phyloP scores from a whole-genome alignment of 495 filamentous ascomycete species.

The Pseudotulostoma volvatum region DNA sequence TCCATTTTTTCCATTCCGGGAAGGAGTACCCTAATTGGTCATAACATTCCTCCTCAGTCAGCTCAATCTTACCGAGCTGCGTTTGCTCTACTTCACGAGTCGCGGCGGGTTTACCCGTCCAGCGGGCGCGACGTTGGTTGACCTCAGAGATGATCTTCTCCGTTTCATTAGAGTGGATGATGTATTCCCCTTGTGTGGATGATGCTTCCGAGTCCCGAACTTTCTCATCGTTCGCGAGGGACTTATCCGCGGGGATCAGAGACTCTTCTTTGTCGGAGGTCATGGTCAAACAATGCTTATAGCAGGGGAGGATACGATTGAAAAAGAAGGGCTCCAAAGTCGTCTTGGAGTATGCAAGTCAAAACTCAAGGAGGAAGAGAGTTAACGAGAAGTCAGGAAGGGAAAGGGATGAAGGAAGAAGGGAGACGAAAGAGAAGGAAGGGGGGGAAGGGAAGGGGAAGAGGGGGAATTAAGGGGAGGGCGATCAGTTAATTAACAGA shows the following conservation, averaged over 20 bases:
- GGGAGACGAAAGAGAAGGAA: not conserved
- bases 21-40: conserved; percentile 40
- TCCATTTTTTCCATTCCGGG: conserved; percentile 37
- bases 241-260: conserved; percentile 7
- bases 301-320: not conserved
- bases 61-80: conserved; percentile 20
- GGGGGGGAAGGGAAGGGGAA: conserved; percentile 1
- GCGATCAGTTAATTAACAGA: not conserved
- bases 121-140: conserved; percentile 1
- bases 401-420: not conserved
- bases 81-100: conserved; percentile 18
- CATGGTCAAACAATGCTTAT: conserved; percentile 1
- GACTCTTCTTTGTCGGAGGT: conserved; percentile 2
- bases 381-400: not conserved
- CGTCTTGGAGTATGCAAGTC: too few species aligned
- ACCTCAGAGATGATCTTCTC: not conserved
- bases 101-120: conserved; percentile 4
- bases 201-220: conserved; percentile 20
- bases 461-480: not conserved
- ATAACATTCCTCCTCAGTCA: conserved; percentile 42
- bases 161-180: conserved; percentile 3
- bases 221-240: conserved; percentile 13
- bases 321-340: too few species aligned
- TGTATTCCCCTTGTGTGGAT: conserved; percentile 19
- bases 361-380: not conserved